These are phyloP conservation scores for Pleurotus pulmonarius DNA, from an alignment of 768 basidiomycete species.

Conservation along the genomic window DNA sequence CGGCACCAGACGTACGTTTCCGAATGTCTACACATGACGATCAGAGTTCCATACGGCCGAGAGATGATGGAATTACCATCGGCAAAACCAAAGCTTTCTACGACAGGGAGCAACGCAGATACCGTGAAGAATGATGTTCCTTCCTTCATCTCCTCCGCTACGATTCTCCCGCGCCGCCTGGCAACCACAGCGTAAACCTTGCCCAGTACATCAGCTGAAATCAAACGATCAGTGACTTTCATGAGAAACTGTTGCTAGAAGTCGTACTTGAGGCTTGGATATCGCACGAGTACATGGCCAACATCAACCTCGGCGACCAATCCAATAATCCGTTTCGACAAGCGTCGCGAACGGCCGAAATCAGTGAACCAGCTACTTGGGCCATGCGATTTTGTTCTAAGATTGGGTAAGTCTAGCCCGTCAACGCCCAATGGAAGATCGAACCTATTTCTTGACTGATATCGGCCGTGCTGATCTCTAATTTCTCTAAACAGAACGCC, in stretches of 20 bases:
- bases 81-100: constrained; percentile 97
- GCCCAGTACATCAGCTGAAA: constrained; percentile 88
- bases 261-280: constrained; percentile 94
- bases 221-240: constrained; percentile 11
- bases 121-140: constrained; percentile 94
- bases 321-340: constrained; percentile 89
- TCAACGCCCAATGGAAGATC: constrained; percentile 19
- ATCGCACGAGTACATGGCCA: constrained; percentile 99
- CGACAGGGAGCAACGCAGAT: constrained; percentile 86
- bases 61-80: constrained; percentile 58
- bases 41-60: constrained; percentile 8
- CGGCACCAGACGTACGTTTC: constrained; percentile 93
- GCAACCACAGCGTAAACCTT: constrained; percentile 97
- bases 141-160: constrained; percentile 98
- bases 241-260: not conserved
- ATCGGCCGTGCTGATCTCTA: constrained; percentile 57
- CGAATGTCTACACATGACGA: constrained; percentile 62
- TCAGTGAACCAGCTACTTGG: constrained; percentile 87
- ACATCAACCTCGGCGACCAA: constrained; percentile 95
- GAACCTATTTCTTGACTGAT: constrained; percentile 66
- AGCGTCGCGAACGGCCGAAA: constrained; percentile 84
- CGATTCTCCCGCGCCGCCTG: constrained; percentile 84
- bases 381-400: constrained; percentile 76
- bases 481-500: constrained; percentile 82
- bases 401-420: constrained; percentile 12